Evolutionary conservation across 352 stramenopile species (phyloP), one percentile per base, ranked within the genome.

Genomic region (Phytophthora cajani): DNA sequence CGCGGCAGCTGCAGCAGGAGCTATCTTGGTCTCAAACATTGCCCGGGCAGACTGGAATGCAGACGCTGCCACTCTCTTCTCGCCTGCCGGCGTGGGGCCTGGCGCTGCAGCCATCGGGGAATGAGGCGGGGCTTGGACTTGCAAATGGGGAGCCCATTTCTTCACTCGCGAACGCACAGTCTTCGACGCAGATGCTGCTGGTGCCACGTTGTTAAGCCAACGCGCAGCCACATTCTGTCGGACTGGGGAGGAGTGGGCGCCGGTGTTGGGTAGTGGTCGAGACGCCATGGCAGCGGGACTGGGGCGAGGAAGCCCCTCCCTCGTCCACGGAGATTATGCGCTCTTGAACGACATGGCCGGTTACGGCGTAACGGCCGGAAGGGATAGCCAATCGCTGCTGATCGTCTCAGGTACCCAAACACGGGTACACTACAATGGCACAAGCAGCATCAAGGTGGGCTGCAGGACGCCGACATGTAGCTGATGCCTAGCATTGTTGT

Each of bases 261-360:
- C 64, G 38, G 49, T 65, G 33, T 63, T 52, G 47, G 77, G 72
- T 62, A 79, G 67, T 30, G 78, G 65, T 50, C 78, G 59, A 46
- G 79, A 84, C 53, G 81, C 69, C 81, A 89, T 89, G 10, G 40
- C 19, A 12, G 51, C 8, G 30, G 8, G 52, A 60, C 16, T 58
- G 54, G 9, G 12, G 38, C 38, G 5, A 16, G 8, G 12, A 16
- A 42, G 36, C 10, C 11, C 44, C 49, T n/a, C 16, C 44, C 38
- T 19, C 16, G 25, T 30, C 60, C 54, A 19, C 17, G 42, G 42
- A 42, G 54, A 70, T 74, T 74, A 65, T 62, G 40, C 12, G n/a
- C 17, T 19, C 3, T 0, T 9, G 23, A 8, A 33, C 30, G 46
- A 47, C 60, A 67, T 70, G 49, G 66, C 53, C 5, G 60, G 64